Percentiles rank a stretch among this genome's conserved stretches.
Conservation (phyloP, 306 rosid species). For the Glycine soja region DNA sequence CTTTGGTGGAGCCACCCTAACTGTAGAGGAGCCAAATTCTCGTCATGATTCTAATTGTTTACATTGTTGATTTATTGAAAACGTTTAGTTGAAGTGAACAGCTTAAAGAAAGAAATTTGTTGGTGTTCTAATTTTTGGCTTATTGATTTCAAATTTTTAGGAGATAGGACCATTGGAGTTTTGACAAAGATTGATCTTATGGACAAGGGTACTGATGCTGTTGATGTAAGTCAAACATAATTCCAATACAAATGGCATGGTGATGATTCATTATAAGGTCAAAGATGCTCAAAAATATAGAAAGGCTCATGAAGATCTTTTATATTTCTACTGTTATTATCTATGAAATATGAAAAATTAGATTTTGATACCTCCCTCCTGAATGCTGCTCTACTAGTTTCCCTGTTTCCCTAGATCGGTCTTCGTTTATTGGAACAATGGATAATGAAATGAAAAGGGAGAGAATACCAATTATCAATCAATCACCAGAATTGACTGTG, state of each 20-base stretch:
- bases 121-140: conserved; percentile 39
- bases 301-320: conserved; percentile 20
- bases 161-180: conserved; percentile 95
- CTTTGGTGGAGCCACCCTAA: not conserved
- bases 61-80: conserved; percentile 1
- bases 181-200: conserved; percentile 97
- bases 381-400: conserved; percentile 15
- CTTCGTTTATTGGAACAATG: not conserved
- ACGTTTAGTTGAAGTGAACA: not conserved
- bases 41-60: not conserved
- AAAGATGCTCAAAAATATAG: conserved; percentile 14
- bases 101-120: not conserved
- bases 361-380: conserved; percentile 21
- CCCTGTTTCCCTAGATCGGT: conserved; percentile 4
- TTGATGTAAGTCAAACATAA: conserved; percentile 71
- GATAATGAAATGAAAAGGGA: not conserved
- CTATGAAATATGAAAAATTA: conserved; percentile 5
- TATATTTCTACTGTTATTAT: conserved; percentile 11
- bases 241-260: conserved; percentile 21
- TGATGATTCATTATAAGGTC: conserved; percentile 36
- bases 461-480: conserved; percentile 20
- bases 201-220: conserved; percentile 99
- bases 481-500: conserved; percentile 18
- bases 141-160: conserved; percentile 54
- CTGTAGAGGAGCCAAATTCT: not conserved